Base-by-base conservation (phyloP, 768 basidiomycete species). In the Leccinum uliginosum region DNA sequence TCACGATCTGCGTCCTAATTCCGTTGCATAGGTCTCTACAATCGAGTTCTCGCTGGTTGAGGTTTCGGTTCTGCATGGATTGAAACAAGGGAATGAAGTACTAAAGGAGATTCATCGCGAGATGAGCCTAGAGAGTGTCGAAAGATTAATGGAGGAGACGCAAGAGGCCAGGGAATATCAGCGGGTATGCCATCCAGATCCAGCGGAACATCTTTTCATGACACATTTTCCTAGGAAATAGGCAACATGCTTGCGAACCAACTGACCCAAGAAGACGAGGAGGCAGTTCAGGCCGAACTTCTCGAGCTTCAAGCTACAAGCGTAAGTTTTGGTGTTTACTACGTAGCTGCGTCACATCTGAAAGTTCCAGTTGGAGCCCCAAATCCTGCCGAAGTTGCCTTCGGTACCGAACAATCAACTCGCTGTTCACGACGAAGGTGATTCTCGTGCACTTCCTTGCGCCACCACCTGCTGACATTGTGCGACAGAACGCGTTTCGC, bases 31-130 rank as follows among this genome's bases (percentile, higher is more conserved):
- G 96, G 94, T 98, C 24, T 91, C 93, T 4, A 91, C 89, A 0
- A 97, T 99, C 65, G 97, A 99, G 71, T 98, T 97, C 75, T 93
- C 97, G 7, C 79, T 95, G 50, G 85, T 98, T 21, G 91, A 98
- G 72, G 84, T 91, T 46, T 93, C 94, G 3, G 91, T 99, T 10
- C 67, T 98, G 32, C 92, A 93, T 69, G 97, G 96, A 8, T 74
- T 99, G 45, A 84, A 92, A 70, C 93, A 94, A 74, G 97, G 97
- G 2, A 98, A 89, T 63, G 88, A 90, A 29, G 93, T 98, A 1
- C 77, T 99, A 46, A 93, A 89, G 71, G 86, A 97, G 73, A 89
- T 99, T 15, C 94, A 99, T 71, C 86, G 86, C 64, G 93, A 98
- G 71, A 85, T 99, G 84, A 92, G 86, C 63, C 65, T 93, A 9